Percentiles rank a stretch among this genome's conserved stretches.
phyloP scores from a whole-genome alignment of 768 basidiomycete genomes.

The Calvatia gigantea region DNA sequence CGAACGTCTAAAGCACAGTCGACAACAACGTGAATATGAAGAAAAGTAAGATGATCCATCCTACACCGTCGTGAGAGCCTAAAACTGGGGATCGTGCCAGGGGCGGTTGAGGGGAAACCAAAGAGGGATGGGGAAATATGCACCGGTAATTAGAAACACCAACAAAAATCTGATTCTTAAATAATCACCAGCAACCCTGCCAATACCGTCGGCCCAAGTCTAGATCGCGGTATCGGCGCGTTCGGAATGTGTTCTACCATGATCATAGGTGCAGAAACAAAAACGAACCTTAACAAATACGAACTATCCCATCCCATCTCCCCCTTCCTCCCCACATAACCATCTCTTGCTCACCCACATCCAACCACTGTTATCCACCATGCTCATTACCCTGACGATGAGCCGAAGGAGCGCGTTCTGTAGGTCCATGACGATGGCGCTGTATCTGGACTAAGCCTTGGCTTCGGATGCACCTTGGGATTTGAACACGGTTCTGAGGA shows the following conservation, averaged over 20 bases:
- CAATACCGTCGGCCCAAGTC: too few relatives aligned
- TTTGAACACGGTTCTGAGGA: constrained; percentile 16
- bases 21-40: too few relatives aligned
- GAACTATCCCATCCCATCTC: constrained; percentile 29
- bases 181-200: too few relatives aligned
- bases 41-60: too few relatives aligned
- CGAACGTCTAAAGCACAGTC: too few relatives aligned
- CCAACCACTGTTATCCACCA: background rate
- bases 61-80: too few relatives aligned
- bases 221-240: constrained; percentile 43
- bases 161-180: too few relatives aligned
- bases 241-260: constrained; percentile 49
- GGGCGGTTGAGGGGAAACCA: too few relatives aligned
- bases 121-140: too few relatives aligned
- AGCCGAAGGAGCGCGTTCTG: constrained; percentile 16
- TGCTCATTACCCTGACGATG: background rate
- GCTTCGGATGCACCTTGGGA: constrained; percentile 26
- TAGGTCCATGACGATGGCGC: background rate
- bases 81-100: too few relatives aligned
- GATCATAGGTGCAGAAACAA: constrained; percentile 52
- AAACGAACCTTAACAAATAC: constrained; percentile 59
- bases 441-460: background rate
- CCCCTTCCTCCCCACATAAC: constrained; percentile 15
- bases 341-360: background rate
- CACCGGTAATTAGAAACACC: too few relatives aligned